Evolutionary conservation across 345 rosid species (phyloP).

Genomic region (Abelmoschus esculentus): DNA sequence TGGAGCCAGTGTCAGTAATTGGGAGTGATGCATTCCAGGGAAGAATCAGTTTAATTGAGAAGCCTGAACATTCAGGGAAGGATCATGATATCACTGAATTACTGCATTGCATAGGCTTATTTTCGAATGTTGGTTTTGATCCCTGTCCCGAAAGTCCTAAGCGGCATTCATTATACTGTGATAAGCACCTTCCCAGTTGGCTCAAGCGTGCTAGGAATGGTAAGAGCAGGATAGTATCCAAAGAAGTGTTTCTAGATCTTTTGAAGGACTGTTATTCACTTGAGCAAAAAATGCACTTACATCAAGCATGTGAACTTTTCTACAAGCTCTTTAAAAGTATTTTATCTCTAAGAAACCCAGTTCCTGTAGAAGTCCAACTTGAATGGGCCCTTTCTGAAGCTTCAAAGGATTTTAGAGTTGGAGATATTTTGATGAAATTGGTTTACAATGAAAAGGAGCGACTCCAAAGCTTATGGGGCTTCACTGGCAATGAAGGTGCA

Average conservation of each 20-base stretch:
- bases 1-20: slow-evolving; percentile 9
- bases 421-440: slow-evolving; percentile 64
- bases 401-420: slow-evolving; percentile 48
- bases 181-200: slow-evolving; percentile 96
- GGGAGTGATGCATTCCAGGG: slow-evolving; percentile 29
- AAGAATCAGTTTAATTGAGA: slow-evolving; percentile 32
- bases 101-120: slow-evolving; percentile 57
- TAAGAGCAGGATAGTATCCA: slow-evolving; percentile 89
- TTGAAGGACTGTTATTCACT: slow-evolving; percentile 52
- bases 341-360: slow-evolving; percentile 79
- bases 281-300: slow-evolving; percentile 61
- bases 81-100: slow-evolving; percentile 29
- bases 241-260: slow-evolving; percentile 80
- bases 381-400: slow-evolving; percentile 97
- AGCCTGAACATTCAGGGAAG: slow-evolving; percentile 35
- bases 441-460: slow-evolving; percentile 72
- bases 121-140: slow-evolving; percentile 32
- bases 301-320: slow-evolving; percentile 93
- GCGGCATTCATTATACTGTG: slow-evolving; percentile 76
- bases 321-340: slow-evolving; percentile 92
- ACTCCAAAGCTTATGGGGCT: slow-evolving; percentile 63
- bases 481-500: slow-evolving; percentile 35
- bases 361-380: slow-evolving; percentile 84
- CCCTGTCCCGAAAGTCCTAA: slow-evolving; percentile 65
- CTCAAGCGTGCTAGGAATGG: slow-evolving; percentile 99